phyloP scores from a whole-genome alignment of 257 asterid species.

The Solanum chmielewskii region DNA sequence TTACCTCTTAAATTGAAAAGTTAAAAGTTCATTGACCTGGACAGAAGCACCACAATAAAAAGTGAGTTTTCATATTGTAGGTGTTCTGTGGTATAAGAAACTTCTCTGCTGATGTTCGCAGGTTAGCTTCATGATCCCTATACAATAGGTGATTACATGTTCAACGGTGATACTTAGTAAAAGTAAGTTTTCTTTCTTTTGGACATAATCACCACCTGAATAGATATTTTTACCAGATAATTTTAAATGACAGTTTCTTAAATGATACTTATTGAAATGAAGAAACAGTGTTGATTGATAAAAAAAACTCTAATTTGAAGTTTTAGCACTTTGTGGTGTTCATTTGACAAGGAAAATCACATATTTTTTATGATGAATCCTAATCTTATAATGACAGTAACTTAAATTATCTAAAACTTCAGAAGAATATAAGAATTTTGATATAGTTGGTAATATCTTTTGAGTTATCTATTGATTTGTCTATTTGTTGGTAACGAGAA shows the following conservation, averaged over 20 bases:
- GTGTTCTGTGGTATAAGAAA: neutral
- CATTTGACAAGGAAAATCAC: neutral
- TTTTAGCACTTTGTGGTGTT: neutral
- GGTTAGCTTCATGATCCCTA: neutral
- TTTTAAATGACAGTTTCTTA: too few species aligned
- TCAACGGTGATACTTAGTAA: neutral
- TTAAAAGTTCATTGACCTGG: neutral
- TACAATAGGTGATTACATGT: neutral
- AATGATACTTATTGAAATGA: neutral
- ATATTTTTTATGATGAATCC: too few species aligned
- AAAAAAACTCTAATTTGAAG: neutral
- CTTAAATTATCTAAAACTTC: neutral
- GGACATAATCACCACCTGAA: neutral
- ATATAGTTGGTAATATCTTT: neutral
- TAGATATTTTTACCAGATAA: too few species aligned
- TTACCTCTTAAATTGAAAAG: neutral
- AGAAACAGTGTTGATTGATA: neutral
- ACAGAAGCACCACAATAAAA: neutral
- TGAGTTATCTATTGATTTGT: neutral
- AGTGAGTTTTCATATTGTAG: neutral
- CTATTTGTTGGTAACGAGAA: neutral
- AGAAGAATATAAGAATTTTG: neutral
- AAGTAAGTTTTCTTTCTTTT: neutral
- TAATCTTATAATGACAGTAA: too few species aligned
- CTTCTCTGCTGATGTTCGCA: neutral